Base-by-base conservation (phyloP, 495 filamentous ascomycete species). In the Penicillium bialowiezense region DNA sequence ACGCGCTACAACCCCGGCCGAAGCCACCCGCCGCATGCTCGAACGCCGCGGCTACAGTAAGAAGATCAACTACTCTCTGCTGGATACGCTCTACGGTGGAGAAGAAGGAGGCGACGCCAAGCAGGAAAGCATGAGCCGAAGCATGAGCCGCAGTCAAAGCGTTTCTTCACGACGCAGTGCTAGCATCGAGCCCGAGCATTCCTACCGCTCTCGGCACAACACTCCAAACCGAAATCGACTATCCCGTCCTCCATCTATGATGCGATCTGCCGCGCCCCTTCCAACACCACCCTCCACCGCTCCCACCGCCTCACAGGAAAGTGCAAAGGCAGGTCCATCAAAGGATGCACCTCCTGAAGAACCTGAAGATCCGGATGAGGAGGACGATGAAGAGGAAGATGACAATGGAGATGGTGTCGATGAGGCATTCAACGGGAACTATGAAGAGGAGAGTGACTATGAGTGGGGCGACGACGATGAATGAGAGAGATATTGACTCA, bases 31-130 rank as follows among this genome's bases (percentile, higher is more conserved):
- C 35, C 79, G 83, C 43, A 89, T 89, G 77, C 66, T 95, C 61
- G 81, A 86, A 64, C 77, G 77, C 28, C 77, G 89, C 21, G 82
- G 73, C 0, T 89, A 83, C 63, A 88, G 82, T 55, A 90, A 85
- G 61, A 87, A 89, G 56, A 90, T 96, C 55, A 90, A 95, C 49
- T 95, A 95, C 60, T 82, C 82, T 34, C 76, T 81, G 10, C 77
- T 90, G 24, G 77, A 84, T 44, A 63, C 62, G 0, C 38, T 76
- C 0, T 76, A 69, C 43, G 71, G 66, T 9, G 61, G 67, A 32
- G 67, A 69, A 32, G 67, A 69, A 47, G 64, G 58, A 6, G 60
- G 58, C 24, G 65, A 64, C 20, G 33, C 67, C 7, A 69, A 72
- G 50, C 40, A 36, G 36, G 69, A 70, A 34, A 67, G 55, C 40